These are phyloP conservation scores for Phytophthora pisi DNA, from an alignment of 352 stramenopile genomes.

Conservation along the genomic window DNA sequence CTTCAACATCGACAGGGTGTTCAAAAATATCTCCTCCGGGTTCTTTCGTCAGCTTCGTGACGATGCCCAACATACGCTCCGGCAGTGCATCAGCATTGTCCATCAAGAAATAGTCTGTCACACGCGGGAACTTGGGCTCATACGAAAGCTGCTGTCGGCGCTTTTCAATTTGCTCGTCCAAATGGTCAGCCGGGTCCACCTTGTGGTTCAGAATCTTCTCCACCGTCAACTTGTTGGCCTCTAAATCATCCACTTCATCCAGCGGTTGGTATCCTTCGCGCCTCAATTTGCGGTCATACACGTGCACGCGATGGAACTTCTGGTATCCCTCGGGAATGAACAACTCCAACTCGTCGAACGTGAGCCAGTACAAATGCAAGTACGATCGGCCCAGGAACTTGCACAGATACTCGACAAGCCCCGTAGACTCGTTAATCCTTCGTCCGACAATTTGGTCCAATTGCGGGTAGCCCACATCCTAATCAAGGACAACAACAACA, in stretches of 20 bases:
- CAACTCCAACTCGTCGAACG: conserved; percentile 84
- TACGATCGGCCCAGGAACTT: conserved; percentile 90
- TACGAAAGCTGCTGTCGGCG: conserved; percentile 58
- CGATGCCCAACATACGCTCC: conserved; percentile 77
- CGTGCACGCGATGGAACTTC: conserved; percentile 83
- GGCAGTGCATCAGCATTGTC: conserved; percentile 71
- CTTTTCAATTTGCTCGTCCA: conserved; percentile 87
- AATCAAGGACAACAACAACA: conserved; percentile 11
- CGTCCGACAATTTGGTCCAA: conserved; percentile 87
- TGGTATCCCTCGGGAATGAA: conserved; percentile 88
- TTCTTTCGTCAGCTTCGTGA: conserved; percentile 85
- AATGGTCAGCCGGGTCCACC: conserved; percentile 75
- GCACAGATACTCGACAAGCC: conserved; percentile 83
- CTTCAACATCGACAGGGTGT: conserved; percentile 78
- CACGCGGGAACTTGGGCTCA: conserved; percentile 63
- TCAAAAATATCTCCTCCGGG: conserved; percentile 85
- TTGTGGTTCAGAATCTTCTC: conserved; percentile 91
- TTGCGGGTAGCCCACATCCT: conserved; percentile 70
- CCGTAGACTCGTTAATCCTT: conserved; percentile 75
- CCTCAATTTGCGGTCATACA: conserved; percentile 84
- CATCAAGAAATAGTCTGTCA: conserved; percentile 85
- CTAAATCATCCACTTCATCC: conserved; percentile 88
- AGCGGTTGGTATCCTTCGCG: conserved; percentile 85
- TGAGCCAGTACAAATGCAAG: conserved; percentile 89
- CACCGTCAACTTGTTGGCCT: conserved; percentile 87